Evolutionary conservation across 2,329 filamentous ascomycete genomes (phyloP).

Genomic region (Cladosporium sphaerospermum): DNA sequence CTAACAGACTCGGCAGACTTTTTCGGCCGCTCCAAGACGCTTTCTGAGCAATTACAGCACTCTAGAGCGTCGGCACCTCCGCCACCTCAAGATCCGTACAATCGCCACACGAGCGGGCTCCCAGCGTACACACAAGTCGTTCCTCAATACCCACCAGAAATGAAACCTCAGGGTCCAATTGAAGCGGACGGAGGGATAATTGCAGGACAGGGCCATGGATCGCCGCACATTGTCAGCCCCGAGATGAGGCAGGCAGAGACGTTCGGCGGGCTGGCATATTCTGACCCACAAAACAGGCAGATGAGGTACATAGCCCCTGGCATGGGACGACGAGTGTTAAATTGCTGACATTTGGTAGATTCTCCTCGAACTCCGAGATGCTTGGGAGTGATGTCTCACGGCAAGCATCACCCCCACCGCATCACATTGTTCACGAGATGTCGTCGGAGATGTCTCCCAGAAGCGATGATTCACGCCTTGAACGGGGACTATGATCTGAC

Average conservation of each 20-base stretch:
- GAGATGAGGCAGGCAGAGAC: conserved; percentile 8
- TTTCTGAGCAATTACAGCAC: conserved; percentile 15
- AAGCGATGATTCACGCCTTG: not conserved
- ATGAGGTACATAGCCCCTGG: not conserved
- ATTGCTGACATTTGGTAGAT: not conserved
- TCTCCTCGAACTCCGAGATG: not conserved
- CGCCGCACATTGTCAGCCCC: not conserved
- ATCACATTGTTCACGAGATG: conserved; percentile 3
- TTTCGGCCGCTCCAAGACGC: conserved; percentile 44
- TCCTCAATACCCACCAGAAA: not conserved
- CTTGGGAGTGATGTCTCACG: not conserved
- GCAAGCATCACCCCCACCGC: conserved; percentile 4
- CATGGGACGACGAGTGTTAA: not conserved
- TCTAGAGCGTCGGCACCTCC: not conserved
- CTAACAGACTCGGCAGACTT: conserved; percentile 31
- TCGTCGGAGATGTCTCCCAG: not conserved
- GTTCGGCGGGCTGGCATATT: not conserved
- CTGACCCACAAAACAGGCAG: conserved; percentile 1
- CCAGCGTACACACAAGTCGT: conserved; percentile 2
- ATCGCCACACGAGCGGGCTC: conserved; percentile 6
- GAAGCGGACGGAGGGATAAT: conserved; percentile 4
- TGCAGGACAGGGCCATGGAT: not conserved
- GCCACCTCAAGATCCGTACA: not conserved
- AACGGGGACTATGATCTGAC: too few species aligned
- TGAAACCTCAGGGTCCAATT: not conserved